Base-by-base conservation (phyloP, 768 basidiomycete species). In the Mrakia frigida region DNA sequence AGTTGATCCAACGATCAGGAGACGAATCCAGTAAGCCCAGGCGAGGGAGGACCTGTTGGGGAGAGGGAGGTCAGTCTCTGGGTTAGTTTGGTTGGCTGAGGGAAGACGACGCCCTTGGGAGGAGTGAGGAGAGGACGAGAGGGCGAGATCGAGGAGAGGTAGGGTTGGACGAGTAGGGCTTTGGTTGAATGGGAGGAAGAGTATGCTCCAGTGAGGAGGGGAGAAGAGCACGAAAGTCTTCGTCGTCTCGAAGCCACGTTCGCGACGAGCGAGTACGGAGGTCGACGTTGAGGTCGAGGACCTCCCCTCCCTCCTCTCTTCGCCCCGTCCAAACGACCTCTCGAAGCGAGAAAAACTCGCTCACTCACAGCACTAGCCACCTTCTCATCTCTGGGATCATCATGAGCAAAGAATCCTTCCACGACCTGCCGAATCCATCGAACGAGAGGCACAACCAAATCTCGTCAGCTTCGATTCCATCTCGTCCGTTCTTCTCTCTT, bases 361-460 rank as follows among this genome's bases (percentile, higher is more conserved):
- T n/a, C n/a, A 31, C 25, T 72, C 14, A 72, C 71, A 3, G 71
- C 71, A 53, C 53, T 56, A 13, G 16, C 71, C 1, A 72, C 71
- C 21, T 72, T 56, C 5, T 53, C 71, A 25, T 53, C 25, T 11
- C 14, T 53, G 3, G 71, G 53, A 16, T 53, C 52, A 35, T 72
- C 71, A 18, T 72, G 71, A 9, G 50, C 35, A 23, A 72, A 72
- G 71, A 72, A 72, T 16, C 52, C 71, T 37, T 72, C 71, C 3
- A 72, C 28, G 23, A 72, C 71, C 71, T 72, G 71, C 13, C 18
- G 11, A 50, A 50, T 9, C 46, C n/a, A 67, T 14, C 35, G 18
- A 21, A 67, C 2, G 21, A 39, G 65, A 4, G 13, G 16, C 13
- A 41, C 10, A 37, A 68, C 9, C 14, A 13, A 68, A 25, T n/a